A percentile compares a stretch with the other conserved stretches of the same genome.
phyloP scores from a whole-genome alignment of 2,329 filamentous ascomycete genomes.

The Gnomoniopsis smithogilvyi region DNA sequence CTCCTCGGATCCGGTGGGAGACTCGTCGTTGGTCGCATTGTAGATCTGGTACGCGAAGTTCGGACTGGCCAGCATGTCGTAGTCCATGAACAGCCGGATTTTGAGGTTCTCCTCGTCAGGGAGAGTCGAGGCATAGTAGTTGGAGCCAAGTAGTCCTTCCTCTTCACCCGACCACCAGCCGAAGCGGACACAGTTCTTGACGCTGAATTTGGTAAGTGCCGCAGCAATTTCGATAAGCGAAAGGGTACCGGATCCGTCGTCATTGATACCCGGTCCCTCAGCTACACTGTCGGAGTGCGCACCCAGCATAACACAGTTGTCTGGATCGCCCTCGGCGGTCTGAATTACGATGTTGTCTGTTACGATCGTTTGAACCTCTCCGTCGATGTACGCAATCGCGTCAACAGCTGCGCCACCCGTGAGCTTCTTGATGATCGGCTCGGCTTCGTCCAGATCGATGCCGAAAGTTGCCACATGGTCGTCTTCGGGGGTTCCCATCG shows the following conservation, averaged over 20 bases:
- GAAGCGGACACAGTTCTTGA: conserved; percentile 65
- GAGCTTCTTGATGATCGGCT: conserved; percentile 52
- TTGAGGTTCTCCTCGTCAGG: conserved; percentile 56
- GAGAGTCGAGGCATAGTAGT: conserved; percentile 56
- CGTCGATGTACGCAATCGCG: conserved; percentile 58
- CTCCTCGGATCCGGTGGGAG: conserved; percentile 68
- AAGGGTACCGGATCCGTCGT: conserved; percentile 68
- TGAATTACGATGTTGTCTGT: conserved; percentile 63
- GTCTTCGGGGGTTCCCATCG: conserved; percentile 58
- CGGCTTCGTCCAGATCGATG: conserved; percentile 57
- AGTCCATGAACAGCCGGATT: conserved; percentile 66
- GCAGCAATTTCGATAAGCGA: conserved; percentile 61
- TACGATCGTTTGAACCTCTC: conserved; percentile 49
- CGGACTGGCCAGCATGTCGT: conserved; percentile 66
- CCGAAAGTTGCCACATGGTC: conserved; percentile 68
- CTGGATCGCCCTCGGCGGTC: conserved; percentile 54
- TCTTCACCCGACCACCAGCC: conserved; percentile 69
- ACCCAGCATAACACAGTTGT: conserved; percentile 65
- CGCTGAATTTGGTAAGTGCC: conserved; percentile 53
- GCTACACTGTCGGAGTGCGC: conserved; percentile 62
- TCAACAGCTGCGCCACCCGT: conserved; percentile 46
- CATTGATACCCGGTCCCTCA: conserved; percentile 71
- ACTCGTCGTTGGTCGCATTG: conserved; percentile 66
- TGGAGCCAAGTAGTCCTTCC: conserved; percentile 62
- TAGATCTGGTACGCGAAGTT: conserved; percentile 69